Percentiles rank a stretch among this genome's conserved stretches.
Conservation (phyloP, 2,329 filamentous ascomycete genomes). For the Helminthosporium solani region DNA sequence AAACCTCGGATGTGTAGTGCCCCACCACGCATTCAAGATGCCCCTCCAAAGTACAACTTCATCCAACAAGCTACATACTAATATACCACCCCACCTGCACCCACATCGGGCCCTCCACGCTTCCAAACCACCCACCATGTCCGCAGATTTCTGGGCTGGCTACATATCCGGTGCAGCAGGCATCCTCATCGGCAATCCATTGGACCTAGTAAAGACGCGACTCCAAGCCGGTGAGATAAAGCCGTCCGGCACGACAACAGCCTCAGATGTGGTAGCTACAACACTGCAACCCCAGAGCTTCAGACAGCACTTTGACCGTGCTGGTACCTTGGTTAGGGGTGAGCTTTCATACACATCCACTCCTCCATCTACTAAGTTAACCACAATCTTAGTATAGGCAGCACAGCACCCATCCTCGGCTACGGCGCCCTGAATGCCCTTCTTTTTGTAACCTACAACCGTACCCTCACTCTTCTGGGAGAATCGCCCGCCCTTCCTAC, state of each 20-base stretch:
- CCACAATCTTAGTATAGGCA: conserved; percentile 52
- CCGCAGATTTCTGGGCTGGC: conserved; percentile 90
- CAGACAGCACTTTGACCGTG: conserved; percentile 38
- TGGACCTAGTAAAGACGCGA: conserved; percentile 77
- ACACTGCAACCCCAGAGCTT: conserved; percentile 19
- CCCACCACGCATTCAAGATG: too few relatives aligned
- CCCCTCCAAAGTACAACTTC: too few relatives aligned
- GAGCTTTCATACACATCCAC: conserved; percentile 4
- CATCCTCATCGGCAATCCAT: conserved; percentile 85
- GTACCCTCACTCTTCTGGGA: conserved; percentile 65
- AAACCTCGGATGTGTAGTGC: too few relatives aligned
- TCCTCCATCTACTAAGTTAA: conserved; percentile 6
- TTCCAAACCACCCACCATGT: conserved; percentile 65
- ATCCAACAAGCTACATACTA: too few relatives aligned
- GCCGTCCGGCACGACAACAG: conserved; percentile 13
- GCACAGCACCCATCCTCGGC: conserved; percentile 80
- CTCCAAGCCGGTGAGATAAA: conserved; percentile 64
- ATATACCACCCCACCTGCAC: too few relatives aligned
- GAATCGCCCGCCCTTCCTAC: conserved; percentile 24
- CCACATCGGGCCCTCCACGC: too few relatives aligned
- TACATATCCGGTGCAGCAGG: conserved; percentile 84
- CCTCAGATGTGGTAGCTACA: background rate
- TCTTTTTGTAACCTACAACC: conserved; percentile 88
- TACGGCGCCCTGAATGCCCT: conserved; percentile 91
- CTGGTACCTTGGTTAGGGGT: conserved; percentile 42